These are phyloP conservation scores for Hypoxylon sp. DNA, from an alignment of 2,329 filamentous ascomycete genomes.

Conservation along the genomic window DNA sequence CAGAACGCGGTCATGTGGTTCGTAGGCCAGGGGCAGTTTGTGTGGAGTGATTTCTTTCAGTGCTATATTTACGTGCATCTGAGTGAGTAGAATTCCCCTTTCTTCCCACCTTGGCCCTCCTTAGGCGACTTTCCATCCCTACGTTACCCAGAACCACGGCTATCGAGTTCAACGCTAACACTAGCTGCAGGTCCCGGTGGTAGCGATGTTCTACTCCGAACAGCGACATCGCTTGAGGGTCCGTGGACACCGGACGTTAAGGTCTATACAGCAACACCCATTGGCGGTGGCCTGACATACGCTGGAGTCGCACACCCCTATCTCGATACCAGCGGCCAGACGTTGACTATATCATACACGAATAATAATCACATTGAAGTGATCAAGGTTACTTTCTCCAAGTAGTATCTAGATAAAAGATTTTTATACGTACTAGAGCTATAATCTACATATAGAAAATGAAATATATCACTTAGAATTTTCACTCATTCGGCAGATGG, in stretches of 20 bases:
- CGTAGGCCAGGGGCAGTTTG: slow-evolving; percentile 57
- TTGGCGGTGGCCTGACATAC: slow-evolving; percentile 56
- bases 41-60: slow-evolving; percentile 55
- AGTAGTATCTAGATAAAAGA: slow-evolving; percentile 10
- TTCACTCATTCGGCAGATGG: too few species aligned
- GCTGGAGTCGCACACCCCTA: slow-evolving; percentile 59
- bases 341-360: slow-evolving; percentile 58
- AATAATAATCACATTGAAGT: slow-evolving; percentile 59
- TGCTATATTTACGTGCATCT: slow-evolving; percentile 58
- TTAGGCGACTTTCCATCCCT: background rate
- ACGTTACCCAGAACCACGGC: background rate
- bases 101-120: background rate
- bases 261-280: slow-evolving; percentile 55
- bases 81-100: slow-evolving; percentile 30
- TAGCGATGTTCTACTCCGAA: slow-evolving; percentile 46
- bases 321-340: slow-evolving; percentile 55
- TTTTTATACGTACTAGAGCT: too few species aligned
- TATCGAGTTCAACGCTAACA: slow-evolving; percentile 3
- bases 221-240: slow-evolving; percentile 54
- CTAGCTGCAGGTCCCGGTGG: slow-evolving; percentile 32
- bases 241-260: slow-evolving; percentile 57
- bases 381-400: slow-evolving; percentile 53
- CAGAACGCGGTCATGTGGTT: slow-evolving; percentile 59
- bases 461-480: too few species aligned
- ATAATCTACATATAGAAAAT: too few species aligned